A percentile compares a stretch with the other conserved stretches of the same genome.
Conservation (phyloP, 192 early-diverging fungal genomes). For the Helicostylum pulchrum region DNA sequence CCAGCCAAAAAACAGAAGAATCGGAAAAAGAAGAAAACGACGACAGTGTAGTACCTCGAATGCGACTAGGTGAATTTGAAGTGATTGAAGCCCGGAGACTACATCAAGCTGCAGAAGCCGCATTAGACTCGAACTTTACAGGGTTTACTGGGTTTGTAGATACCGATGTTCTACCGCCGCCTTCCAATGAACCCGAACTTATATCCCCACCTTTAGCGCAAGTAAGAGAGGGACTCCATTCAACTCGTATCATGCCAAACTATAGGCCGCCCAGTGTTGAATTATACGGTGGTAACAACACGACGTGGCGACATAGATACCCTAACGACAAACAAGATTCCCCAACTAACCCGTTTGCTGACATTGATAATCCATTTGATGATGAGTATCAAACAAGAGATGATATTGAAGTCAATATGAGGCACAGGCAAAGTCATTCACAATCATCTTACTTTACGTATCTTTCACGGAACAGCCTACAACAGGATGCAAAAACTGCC, state of each 20-base stretch:
- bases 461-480: slow-evolving; percentile 1
- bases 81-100: slow-evolving; percentile 10
- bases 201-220: slow-evolving; percentile 26
- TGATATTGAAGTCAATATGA: background rate
- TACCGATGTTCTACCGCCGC: no score
- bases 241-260: slow-evolving; percentile 10
- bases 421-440: slow-evolving; percentile 16
- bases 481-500: background rate
- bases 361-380: slow-evolving; percentile 32
- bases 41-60: slow-evolving; percentile 17
- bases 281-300: background rate
- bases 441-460: slow-evolving; percentile 25
- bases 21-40: background rate
- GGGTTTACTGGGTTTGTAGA: slow-evolving; percentile 19
- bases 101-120: slow-evolving; percentile 13
- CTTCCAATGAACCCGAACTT: background rate
- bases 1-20: background rate
- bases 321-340: background rate
- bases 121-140: slow-evolving; percentile 22
- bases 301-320: background rate
- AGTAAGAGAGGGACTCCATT: slow-evolving; percentile 19
- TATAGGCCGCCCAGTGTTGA: background rate
- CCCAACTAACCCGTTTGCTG: background rate
- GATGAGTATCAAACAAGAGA: slow-evolving; percentile 12
- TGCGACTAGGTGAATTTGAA: slow-evolving; percentile 23